phyloP scores from a whole-genome alignment of 2,329 filamentous ascomycete species.

The Aspergillus chevalieri region DNA sequence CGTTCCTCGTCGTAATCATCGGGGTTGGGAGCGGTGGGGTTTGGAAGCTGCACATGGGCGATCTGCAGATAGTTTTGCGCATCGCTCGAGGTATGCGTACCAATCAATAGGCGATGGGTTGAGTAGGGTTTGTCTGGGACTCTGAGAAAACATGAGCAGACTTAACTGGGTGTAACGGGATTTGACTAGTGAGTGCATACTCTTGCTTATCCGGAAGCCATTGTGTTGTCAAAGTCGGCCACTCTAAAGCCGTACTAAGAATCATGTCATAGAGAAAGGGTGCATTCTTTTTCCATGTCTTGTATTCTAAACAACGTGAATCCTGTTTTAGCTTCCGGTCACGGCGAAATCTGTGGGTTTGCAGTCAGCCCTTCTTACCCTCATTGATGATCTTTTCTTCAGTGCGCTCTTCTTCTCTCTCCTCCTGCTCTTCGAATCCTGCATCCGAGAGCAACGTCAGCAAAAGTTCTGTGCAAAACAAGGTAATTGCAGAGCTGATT shows the following conservation, averaged over 20 bases:
- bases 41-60: conserved; percentile 87
- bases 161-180: background rate
- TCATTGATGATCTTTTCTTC: conserved; percentile 92
- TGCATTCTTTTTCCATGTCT: conserved; percentile 99
- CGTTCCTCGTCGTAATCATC: conserved; percentile 86
- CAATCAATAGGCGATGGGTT: conserved; percentile 81
- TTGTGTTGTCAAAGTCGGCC: conserved; percentile 94
- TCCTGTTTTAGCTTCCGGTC: conserved; percentile 1
- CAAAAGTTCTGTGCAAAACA: conserved; percentile 1
- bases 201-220: conserved; percentile 96
- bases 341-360: background rate
- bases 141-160: conserved; percentile 27
- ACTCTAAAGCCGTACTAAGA: conserved; percentile 86
- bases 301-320: conserved; percentile 66
- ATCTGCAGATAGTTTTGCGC: conserved; percentile 91
- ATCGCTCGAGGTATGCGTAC: conserved; percentile 85
- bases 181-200: conserved; percentile 31
- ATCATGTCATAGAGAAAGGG: conserved; percentile 99
- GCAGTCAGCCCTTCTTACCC: conserved; percentile 45
- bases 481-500: conserved; percentile 9
- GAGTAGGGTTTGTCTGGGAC: conserved; percentile 80
- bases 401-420: conserved; percentile 65
- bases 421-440: conserved; percentile 34
- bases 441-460: conserved; percentile 15
- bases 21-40: conserved; percentile 62